Conservation (phyloP, 2,329 filamentous ascomycete species). For the Neocatenulostroma microsporum region DNA sequence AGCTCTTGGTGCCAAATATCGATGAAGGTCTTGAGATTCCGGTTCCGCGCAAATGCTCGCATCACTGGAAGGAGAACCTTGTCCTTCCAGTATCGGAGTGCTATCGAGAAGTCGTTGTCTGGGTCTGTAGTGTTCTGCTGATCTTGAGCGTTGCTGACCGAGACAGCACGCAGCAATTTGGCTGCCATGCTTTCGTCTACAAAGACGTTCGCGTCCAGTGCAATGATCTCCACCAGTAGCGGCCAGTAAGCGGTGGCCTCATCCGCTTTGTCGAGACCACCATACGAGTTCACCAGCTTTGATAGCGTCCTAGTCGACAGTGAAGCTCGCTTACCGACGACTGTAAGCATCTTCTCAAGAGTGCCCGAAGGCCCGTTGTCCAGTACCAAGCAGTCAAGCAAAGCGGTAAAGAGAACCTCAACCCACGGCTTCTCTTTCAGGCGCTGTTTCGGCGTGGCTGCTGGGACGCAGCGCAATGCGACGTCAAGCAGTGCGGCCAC, state of each 20-base stretch:
- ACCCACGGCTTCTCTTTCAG: constrained; percentile 39
- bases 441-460: constrained; percentile 33
- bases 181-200: constrained; percentile 17
- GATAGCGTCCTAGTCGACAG: constrained; percentile 14
- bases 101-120: too few species aligned
- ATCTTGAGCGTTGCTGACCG: too few species aligned
- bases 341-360: constrained; percentile 20
- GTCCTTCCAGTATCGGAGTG: too few species aligned
- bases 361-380: constrained; percentile 22
- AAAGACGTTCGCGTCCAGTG: constrained; percentile 42
- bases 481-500: constrained; percentile 33
- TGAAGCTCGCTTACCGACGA: constrained; percentile 12
- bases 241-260: constrained; percentile 34
- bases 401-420: constrained; percentile 32
- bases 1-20: constrained; percentile 25
- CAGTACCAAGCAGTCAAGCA: constrained; percentile 28
- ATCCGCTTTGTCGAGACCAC: too few species aligned
- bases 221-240: constrained; percentile 37
- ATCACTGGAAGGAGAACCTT: constrained; percentile 27
- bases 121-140: too few species aligned
- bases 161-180: constrained; percentile 5
- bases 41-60: constrained; percentile 22
- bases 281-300: constrained; percentile 12
- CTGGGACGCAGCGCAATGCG: constrained; percentile 34
- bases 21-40: constrained; percentile 22